Evolutionary conservation across 2,329 filamentous ascomycete genomes (phyloP).

Genomic region (Ceratocystis variospora): DNA sequence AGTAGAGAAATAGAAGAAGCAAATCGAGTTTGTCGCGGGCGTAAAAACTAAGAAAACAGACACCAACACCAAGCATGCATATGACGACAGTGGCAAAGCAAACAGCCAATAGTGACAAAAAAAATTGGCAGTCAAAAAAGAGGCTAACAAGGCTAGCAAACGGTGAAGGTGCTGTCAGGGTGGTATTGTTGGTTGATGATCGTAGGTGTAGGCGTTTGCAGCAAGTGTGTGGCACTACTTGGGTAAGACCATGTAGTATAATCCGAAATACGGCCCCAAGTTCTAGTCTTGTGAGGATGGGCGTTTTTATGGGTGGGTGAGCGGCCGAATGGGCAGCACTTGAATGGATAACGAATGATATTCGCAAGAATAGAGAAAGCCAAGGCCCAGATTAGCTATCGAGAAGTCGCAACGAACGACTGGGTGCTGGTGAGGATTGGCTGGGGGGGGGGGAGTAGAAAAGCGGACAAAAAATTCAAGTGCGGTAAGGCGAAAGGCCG

Average conservation of each 20-base stretch:
- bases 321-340: background rate
- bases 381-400: background rate
- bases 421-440: background rate
- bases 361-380: background rate
- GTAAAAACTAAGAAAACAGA: background rate
- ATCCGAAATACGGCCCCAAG: background rate
- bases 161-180: background rate
- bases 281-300: background rate
- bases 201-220: background rate
- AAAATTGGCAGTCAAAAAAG: background rate
- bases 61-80: background rate
- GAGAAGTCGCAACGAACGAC: background rate
- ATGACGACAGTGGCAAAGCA: conserved; percentile 1
- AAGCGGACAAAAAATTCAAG: background rate
- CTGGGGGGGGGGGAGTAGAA: background rate
- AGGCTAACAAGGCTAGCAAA: background rate
- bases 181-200: background rate
- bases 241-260: background rate
- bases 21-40: background rate
- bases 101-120: background rate
- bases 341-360: background rate
- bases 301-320: background rate
- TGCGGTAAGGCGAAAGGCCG: background rate
- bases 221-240: background rate
- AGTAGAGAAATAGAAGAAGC: background rate